Evolutionary conservation across 192 early-diverging fungal species (phyloP), one percentile per base, ranked within the genome.

Genomic region (Mortierella alpina): DNA sequence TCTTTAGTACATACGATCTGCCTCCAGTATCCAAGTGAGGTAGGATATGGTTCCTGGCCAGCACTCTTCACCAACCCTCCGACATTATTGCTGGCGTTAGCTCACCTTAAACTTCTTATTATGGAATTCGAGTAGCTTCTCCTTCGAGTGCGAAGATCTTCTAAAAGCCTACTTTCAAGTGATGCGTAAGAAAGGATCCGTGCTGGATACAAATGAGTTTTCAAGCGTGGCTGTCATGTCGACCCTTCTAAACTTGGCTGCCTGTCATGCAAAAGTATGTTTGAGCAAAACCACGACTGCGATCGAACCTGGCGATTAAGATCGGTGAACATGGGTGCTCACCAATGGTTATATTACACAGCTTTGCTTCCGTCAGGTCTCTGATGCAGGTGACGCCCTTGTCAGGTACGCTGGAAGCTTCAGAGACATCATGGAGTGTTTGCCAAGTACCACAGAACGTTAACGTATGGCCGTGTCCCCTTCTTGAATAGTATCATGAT

Each of bases 251-350:
- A 66, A 59, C 39, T 11, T 72, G n/a, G 77, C 77, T 2, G 45
- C 39, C 20, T 72, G 77, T 23, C 70, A 80, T 41, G 77, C 77
- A 8, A 80, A 80, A 67, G 74, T 76, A 48, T 41, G 8, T 6
- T 63, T 15, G 46, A 60, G 49, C 49, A 50, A 4, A 14, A 1
- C 49, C 49, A 17, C 1, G 9, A 10, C 55, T 56, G 13, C 20
- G 9, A 10, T 23, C 55, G 12, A 2, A 10, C 20, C 31, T 3
- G 31, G 7, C 42, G 39, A 20, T n/a, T 7, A 17, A 6, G 9
- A 13, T 17, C 39, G 9, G 14, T 12, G 17, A 17, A 23, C 12
- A 52, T n/a, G 0, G 18, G 39, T 2, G 0, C 8, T 64, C 22
- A 42, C 45, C 44, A 15, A 41, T 66, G 15, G 11, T 22, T 14